Conservation (phyloP, 2,329 filamentous ascomycete genomes). For the Paracoccidioides brasiliensis region DNA sequence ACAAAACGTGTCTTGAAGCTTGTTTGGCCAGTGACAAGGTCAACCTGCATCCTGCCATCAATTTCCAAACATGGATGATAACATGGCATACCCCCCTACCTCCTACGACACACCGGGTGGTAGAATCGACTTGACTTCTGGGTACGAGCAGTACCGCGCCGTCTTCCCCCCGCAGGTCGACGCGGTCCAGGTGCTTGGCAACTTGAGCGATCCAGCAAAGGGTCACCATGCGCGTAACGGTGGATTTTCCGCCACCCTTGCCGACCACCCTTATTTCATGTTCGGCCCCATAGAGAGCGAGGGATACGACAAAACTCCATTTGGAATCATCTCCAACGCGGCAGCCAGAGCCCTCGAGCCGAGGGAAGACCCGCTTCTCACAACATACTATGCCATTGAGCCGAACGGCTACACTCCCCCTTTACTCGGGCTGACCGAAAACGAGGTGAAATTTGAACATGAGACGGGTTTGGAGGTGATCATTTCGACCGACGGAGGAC, state of each 20-base stretch:
- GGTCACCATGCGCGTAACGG: slow-evolving; percentile 3
- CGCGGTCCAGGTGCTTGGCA: slow-evolving; percentile 1
- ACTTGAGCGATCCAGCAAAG: slow-evolving; percentile 2
- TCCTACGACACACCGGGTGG: slow-evolving; percentile 2
- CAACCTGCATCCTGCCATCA: neutral
- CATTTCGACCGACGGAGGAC: slow-evolving; percentile 5
- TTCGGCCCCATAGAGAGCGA: slow-evolving; percentile 5
- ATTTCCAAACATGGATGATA: neutral
- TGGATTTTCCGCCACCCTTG: slow-evolving; percentile 5
- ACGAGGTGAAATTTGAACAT: slow-evolving; percentile 4
- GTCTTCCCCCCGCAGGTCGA: slow-evolving; percentile 5
- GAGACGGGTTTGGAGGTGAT: slow-evolving; percentile 1
- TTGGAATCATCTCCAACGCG: slow-evolving; percentile 3
- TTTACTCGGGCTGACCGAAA: slow-evolving; percentile 6
- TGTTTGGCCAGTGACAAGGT: neutral
- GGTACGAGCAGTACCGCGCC: slow-evolving; percentile 6
- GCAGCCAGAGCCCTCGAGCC: neutral
- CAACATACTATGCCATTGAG: slow-evolving; percentile 1
- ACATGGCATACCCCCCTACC: neutral
- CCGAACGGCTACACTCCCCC: slow-evolving; percentile 1
- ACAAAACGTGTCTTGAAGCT: neutral
- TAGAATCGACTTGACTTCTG: slow-evolving; percentile 5
- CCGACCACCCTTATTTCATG: slow-evolving; percentile 3
- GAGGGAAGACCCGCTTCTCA: neutral
- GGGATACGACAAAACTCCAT: neutral